A percentile compares a stretch with the other conserved stretches of the same genome.
phyloP scores from a whole-genome alignment of 495 filamentous ascomycete genomes.

The Parathielavia appendiculata region DNA sequence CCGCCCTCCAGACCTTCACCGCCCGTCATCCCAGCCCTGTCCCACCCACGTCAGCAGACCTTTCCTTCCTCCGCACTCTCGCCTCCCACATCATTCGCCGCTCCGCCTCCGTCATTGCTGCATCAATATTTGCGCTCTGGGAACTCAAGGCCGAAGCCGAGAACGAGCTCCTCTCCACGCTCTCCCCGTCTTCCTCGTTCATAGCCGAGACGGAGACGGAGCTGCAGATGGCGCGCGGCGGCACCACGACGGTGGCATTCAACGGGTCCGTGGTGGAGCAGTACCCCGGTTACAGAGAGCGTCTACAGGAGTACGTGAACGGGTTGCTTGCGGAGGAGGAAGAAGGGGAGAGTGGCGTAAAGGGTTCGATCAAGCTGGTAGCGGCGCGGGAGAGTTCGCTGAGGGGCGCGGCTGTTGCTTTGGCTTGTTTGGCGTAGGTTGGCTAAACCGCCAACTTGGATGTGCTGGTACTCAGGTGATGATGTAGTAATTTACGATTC shows the following conservation, averaged over 20 bases:
- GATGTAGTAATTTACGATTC: too few species aligned
- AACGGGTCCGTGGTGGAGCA: slow-evolving; percentile 62
- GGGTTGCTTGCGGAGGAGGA: slow-evolving; percentile 32
- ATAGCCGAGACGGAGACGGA: slow-evolving; percentile 26
- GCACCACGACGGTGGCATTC: slow-evolving; percentile 49
- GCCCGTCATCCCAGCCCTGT: slow-evolving; percentile 43
- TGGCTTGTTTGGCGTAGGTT: slow-evolving; percentile 37
- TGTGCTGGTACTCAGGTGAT: not conserved
- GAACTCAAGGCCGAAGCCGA: slow-evolving; percentile 51
- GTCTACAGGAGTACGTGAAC: slow-evolving; percentile 50
- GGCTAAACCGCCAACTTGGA: not conserved
- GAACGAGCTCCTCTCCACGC: not conserved
- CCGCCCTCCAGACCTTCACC: slow-evolving; percentile 32
- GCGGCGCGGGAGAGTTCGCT: slow-evolving; percentile 57
- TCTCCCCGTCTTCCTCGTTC: slow-evolving; percentile 15
- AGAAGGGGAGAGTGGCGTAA: not conserved
- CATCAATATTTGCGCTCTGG: slow-evolving; percentile 59
- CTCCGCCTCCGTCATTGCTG: slow-evolving; percentile 58
- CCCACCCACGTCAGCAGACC: slow-evolving; percentile 42
- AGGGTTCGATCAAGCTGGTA: slow-evolving; percentile 45
- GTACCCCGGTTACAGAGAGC: slow-evolving; percentile 52
- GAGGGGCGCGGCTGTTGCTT: slow-evolving; percentile 57
- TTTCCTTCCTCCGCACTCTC: slow-evolving; percentile 49
- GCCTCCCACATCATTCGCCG: slow-evolving; percentile 54
- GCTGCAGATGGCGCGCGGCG: slow-evolving; percentile 14